These are phyloP conservation scores for Tuber umbilicatum DNA, from an alignment of 495 filamentous ascomycete genomes.

Conservation along the genomic window DNA sequence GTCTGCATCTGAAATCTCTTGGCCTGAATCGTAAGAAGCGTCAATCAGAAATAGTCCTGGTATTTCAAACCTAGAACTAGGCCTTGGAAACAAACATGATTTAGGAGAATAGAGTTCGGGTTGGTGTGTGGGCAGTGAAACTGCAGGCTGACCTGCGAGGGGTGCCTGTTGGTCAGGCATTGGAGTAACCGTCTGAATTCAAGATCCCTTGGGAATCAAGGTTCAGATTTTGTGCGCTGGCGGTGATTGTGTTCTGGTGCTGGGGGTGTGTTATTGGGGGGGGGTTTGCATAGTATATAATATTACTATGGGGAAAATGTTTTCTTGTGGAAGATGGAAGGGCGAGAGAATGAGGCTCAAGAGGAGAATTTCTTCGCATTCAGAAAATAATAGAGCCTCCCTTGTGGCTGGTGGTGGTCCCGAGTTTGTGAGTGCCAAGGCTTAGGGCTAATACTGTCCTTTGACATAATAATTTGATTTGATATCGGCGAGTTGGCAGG, in stretches of 20 bases:
- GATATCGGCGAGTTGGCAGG: not conserved
- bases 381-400: not conserved
- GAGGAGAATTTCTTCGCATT: not conserved
- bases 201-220: not conserved
- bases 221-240: not conserved
- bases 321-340: not conserved
- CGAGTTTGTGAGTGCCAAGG: not conserved
- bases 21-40: conserved; percentile 1
- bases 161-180: not conserved
- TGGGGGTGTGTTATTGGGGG: not conserved
- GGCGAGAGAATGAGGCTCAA: not conserved
- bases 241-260: not conserved
- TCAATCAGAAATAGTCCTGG: conserved; percentile 1
- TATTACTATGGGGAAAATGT: not conserved
- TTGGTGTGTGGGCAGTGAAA: conserved; percentile 5
- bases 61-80: not conserved
- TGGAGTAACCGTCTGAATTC: not conserved
- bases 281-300: not conserved
- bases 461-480: too few relatives aligned
- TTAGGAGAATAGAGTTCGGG: not conserved
- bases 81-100: conserved; percentile 5
- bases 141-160: not conserved
- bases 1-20: not conserved
- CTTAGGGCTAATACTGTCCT: not conserved
- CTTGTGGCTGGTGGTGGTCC: not conserved